Evolutionary conservation across 106 monocot genomes (phyloP).

Genomic region (Chionographis japonica): DNA sequence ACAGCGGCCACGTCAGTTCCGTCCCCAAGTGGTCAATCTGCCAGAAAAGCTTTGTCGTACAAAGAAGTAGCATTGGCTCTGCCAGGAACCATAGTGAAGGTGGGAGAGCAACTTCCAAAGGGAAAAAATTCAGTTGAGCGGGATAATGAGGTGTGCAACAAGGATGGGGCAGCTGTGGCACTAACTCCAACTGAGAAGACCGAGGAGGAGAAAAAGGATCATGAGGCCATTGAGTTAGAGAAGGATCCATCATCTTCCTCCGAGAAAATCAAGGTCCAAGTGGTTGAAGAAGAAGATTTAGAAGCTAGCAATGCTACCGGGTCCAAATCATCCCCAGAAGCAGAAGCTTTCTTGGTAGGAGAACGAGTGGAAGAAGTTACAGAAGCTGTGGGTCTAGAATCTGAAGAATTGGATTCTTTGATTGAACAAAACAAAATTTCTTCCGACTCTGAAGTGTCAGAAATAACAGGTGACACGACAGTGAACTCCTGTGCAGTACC

Average conservation of each 20-base stretch:
- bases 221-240: not conserved
- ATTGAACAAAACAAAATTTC: slow-evolving; percentile 13
- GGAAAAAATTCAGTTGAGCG: slow-evolving; percentile 27
- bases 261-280: slow-evolving; percentile 7
- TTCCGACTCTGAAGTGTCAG: slow-evolving; percentile 13
- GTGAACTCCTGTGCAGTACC: slow-evolving; percentile 3
- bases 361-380: not conserved
- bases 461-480: not conserved
- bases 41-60: slow-evolving; percentile 76
- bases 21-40: slow-evolving; percentile 23
- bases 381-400: slow-evolving; percentile 11
- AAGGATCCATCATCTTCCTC: not conserved
- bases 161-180: slow-evolving; percentile 6
- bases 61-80: slow-evolving; percentile 91
- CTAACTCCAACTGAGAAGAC: slow-evolving; percentile 1
- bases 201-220: slow-evolving; percentile 5
- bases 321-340: slow-evolving; percentile 11
- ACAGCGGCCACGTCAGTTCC: slow-evolving; percentile 23
- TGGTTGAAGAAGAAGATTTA: slow-evolving; percentile 18
- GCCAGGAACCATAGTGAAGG: slow-evolving; percentile 73
- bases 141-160: slow-evolving; percentile 9
- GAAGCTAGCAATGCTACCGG: slow-evolving; percentile 2
- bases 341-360: not conserved
- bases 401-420: slow-evolving; percentile 16
- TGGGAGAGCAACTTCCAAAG: slow-evolving; percentile 29